Conservation (phyloP, 768 basidiomycete genomes). For the Trametes cubensis region DNA sequence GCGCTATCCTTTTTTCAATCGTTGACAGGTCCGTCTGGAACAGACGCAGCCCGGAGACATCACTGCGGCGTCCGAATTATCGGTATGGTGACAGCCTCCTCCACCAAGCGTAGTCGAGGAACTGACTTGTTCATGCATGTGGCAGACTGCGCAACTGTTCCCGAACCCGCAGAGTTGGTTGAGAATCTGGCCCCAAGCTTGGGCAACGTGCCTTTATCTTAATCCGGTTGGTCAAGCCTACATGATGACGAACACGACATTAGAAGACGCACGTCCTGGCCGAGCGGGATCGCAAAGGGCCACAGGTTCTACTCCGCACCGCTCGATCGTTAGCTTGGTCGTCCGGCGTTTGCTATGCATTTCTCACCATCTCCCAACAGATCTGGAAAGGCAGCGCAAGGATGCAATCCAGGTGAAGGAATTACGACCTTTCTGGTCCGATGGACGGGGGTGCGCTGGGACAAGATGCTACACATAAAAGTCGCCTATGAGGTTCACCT, state of each 20-base stretch:
- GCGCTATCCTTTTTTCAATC: neutral
- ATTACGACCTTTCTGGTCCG: neutral
- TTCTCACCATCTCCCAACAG: conserved; percentile 8
- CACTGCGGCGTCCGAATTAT: conserved; percentile 13
- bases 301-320: neutral
- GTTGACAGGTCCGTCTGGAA: conserved; percentile 1
- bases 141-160: conserved; percentile 14
- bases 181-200: neutral
- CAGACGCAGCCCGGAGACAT: neutral
- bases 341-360: conserved; percentile 12
- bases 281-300: neutral
- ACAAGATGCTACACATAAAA: conserved; percentile 10
- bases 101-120: neutral
- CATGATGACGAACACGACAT: neutral
- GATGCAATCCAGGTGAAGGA: neutral
- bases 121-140: neutral
- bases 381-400: neutral
- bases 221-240: neutral
- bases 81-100: conserved; percentile 12
- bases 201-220: neutral
- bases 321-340: conserved; percentile 1
- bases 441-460: neutral
- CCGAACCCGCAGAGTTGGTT: neutral
- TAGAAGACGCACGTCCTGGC: neutral
- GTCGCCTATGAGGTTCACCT: neutral